Percentiles rank a stretch among this genome's conserved stretches.
phyloP scores from a whole-genome alignment of 768 basidiomycete genomes.

The Nevesoporus exiguus region DNA sequence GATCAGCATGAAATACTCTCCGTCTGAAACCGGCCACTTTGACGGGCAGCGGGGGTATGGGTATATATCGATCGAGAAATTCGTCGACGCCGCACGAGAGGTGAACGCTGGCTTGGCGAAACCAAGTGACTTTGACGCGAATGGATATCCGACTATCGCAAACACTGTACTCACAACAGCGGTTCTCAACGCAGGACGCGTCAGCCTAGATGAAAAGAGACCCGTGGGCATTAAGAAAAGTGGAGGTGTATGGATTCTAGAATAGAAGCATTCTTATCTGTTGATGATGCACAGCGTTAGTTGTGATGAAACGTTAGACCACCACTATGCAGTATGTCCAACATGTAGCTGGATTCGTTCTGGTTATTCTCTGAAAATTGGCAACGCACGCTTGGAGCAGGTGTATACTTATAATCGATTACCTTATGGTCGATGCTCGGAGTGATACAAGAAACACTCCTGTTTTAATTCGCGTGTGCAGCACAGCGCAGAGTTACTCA shows the following conservation, averaged over 20 bases:
- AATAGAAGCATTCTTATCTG: constrained; percentile 39
- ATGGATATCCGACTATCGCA: constrained; percentile 82
- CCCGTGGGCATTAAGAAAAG: constrained; percentile 73
- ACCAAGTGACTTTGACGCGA: constrained; percentile 71
- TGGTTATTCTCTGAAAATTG: neutral
- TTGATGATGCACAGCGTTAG: neutral
- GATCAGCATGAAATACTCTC: constrained; percentile 88
- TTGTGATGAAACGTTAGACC: neutral
- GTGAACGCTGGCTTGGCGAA: constrained; percentile 69
- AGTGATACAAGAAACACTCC: neutral
- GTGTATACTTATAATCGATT: neutral
- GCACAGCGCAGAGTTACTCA: too few species aligned
- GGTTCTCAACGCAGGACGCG: constrained; percentile 86
- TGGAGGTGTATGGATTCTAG: constrained; percentile 62
- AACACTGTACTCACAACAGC: constrained; percentile 87
- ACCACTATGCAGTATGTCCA: too few species aligned
- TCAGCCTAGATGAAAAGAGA: constrained; percentile 87
- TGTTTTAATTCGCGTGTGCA: too few species aligned
- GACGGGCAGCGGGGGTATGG: constrained; percentile 94
- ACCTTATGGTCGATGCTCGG: neutral
- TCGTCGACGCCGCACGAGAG: constrained; percentile 76
- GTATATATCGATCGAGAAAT: constrained; percentile 89
- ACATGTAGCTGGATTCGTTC: too few species aligned
- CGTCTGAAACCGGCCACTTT: constrained; percentile 87
- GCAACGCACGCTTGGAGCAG: too few species aligned